Evolutionary conservation across 371 early-diverging fungal genomes (phyloP), one percentile per base, ranked within the genome.

Genomic region (Mucor sp.): DNA sequence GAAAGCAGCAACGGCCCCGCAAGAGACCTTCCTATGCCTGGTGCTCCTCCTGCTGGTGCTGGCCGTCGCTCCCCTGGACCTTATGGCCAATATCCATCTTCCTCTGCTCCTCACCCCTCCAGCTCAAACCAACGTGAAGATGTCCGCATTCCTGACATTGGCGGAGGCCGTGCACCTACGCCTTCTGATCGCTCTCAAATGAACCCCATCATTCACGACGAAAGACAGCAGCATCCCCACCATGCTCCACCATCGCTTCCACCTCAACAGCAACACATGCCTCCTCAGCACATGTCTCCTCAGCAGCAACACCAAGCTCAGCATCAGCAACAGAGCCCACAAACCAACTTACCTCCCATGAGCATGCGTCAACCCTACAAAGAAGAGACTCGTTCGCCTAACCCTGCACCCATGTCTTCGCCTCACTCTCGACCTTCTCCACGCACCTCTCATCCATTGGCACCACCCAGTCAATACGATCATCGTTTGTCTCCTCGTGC

Each of bases 171-270:
- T 65, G 81, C 79, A 8, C 83, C 83, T 63, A 78, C 80, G 1
- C 83, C 83, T 15, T 80, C 83, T 12, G 83, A 83, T n/a, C 69
- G 83, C 23, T 72, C 79, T n/a, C 83, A 83, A 70, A 83, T 83
- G 81, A 83, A 83, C 55, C 83, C 83, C 11, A 83, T 83, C 53
- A 63, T 79, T 35, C 69, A 71, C 41, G 78, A 79, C 3, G 70
- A 77, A 60, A 58, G 66, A 44, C 68, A 65, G 58, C 75, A 25
- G 17, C 74, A 48, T 23, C 72, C 64, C 9, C 65, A 50, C 48
- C 62, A 66, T 14, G 59, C 63, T 17, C 68, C 35, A 4, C 68
- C 50, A 25, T 67, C 58, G 48, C 58, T 32, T 33, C 65, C 58
- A 32, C 41, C 39, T 43, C 41, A 43, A 3, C 74, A 60, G 53